Evolutionary conservation across 225 moss, liverwort and hornwort genomes (phyloP).

Genomic region (Asterella californica): DNA sequence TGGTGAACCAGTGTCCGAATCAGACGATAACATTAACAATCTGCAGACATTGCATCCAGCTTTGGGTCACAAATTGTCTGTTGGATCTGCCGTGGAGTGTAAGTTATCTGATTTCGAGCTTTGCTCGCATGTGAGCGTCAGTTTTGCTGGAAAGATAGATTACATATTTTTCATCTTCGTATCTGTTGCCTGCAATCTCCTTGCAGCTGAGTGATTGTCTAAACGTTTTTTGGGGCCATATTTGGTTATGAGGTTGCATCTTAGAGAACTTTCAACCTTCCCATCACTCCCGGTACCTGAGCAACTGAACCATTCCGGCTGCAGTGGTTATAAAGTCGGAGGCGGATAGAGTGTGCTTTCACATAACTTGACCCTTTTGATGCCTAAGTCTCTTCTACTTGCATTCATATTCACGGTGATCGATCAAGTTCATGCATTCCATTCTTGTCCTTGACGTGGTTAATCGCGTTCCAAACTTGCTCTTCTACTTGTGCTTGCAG

Average conservation of each 20-base stretch:
- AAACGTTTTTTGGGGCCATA: not conserved
- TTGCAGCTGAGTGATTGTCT: too few species aligned
- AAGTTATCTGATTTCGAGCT: slow-evolving; percentile 54
- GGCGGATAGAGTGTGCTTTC: too few species aligned
- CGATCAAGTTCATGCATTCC: too few species aligned
- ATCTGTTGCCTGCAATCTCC: not conserved
- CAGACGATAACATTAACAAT: slow-evolving; percentile 8
- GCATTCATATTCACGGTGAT: too few species aligned
- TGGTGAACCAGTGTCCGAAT: slow-evolving; percentile 22
- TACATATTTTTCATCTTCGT: not conserved
- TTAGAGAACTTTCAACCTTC: not conserved
- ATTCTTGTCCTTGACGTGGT: too few species aligned
- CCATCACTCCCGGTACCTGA: too few species aligned
- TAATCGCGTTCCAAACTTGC: too few species aligned
- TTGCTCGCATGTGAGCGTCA: too few species aligned
- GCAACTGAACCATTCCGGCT: too few species aligned
- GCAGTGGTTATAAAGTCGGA: too few species aligned
- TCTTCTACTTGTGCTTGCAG: too few species aligned
- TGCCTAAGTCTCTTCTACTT: not conserved
- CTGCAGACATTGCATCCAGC: slow-evolving; percentile 32
- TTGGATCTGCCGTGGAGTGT: slow-evolving; percentile 41
- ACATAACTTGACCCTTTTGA: not conserved
- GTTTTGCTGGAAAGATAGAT: slow-evolving; percentile 46
- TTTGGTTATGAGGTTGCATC: not conserved
- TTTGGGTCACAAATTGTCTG: not conserved